Evolutionary conservation across 148 eudicot species (phyloP).

Genomic region (Silene conica): DNA sequence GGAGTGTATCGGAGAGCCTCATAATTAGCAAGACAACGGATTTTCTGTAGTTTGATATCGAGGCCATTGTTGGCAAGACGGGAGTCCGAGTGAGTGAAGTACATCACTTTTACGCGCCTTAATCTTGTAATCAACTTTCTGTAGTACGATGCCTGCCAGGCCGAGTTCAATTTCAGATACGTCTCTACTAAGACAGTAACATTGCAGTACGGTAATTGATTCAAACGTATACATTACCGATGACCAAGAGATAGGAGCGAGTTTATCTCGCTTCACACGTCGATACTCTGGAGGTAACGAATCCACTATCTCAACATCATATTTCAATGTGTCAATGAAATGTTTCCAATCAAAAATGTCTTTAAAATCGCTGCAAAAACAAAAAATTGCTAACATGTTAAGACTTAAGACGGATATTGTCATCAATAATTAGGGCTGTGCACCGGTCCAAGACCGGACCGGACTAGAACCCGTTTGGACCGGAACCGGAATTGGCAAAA

Average conservation of each 20-base stretch:
- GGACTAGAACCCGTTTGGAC: too few species aligned
- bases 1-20: slow-evolving; percentile 40
- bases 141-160: slow-evolving; percentile 37
- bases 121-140: slow-evolving; percentile 24
- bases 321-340: slow-evolving; percentile 34
- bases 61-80: slow-evolving; percentile 50
- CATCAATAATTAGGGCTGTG: too few species aligned
- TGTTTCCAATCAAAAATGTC: slow-evolving; percentile 53
- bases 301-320: slow-evolving; percentile 43
- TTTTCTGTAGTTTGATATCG: slow-evolving; percentile 35
- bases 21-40: slow-evolving; percentile 54
- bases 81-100: slow-evolving; percentile 42
- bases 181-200: too few species aligned
- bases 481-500: too few species aligned
- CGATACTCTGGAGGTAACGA: slow-evolving; percentile 35
- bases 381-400: neutral
- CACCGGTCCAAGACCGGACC: too few species aligned
- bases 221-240: slow-evolving; percentile 24
- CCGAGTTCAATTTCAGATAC: neutral
- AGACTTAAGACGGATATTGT: too few species aligned
- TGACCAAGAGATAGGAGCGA: slow-evolving; percentile 54
- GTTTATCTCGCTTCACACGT: slow-evolving; percentile 23
- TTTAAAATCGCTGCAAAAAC: slow-evolving; percentile 42
- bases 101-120: slow-evolving; percentile 34
- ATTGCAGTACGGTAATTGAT: neutral